A percentile compares a stretch with the other conserved stretches of the same genome.
Conservation (phyloP, 345 rosid genomes). For the rapeseed (Brassica napus) region Da-Ae NC_063450.1:43958501-43959000, state of each 20-base stretch:
- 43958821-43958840: background rate
- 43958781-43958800: conserved; percentile 5
- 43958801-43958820: conserved; percentile 31
- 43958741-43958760: conserved; percentile 41
- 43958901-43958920: conserved; percentile 1
- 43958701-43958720: conserved; percentile 32
- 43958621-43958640: conserved; percentile 48
- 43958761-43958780: conserved; percentile 38
- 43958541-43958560: conserved; percentile 33
- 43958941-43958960: conserved; percentile 21
- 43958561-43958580: conserved; percentile 50
- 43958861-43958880: background rate
- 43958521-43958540: conserved; percentile 46
- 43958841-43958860: background rate
- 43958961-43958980: background rate
- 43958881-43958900: conserved; percentile 26
- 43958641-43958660: conserved; percentile 44
- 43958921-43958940: conserved; percentile 11
- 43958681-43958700: conserved; percentile 28
- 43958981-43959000: no score
- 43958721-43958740: conserved; percentile 31
- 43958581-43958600: conserved; percentile 50
- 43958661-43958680: conserved; percentile 50
- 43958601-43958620: conserved; percentile 46
- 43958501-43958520: conserved; percentile 81